A percentile compares a stretch with the other conserved stretches of the same genome.
Evolutionary conservation across 169 alveolate species (phyloP).

Genomic region (Plasmodium reichenowi): DNA sequence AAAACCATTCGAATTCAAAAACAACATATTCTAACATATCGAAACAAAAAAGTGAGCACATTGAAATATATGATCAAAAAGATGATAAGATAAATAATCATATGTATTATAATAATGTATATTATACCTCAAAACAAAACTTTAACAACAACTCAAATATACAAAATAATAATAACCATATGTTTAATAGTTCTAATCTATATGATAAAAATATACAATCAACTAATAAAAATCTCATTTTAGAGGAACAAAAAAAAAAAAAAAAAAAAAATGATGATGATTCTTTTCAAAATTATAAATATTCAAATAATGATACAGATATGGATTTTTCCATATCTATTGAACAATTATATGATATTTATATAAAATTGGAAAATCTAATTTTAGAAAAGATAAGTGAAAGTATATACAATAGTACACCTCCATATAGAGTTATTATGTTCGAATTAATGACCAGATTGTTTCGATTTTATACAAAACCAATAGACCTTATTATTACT

Average conservation of each 20-base stretch:
- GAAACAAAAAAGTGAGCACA: too few relatives aligned
- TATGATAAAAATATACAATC: not conserved
- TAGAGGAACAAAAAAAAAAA: not conserved
- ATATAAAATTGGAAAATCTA: slow-evolving; percentile 75
- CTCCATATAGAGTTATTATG: slow-evolving; percentile 86
- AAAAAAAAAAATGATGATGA: too few relatives aligned
- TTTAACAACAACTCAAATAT: too few relatives aligned
- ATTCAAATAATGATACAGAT: slow-evolving; percentile 16
- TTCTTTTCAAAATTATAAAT: slow-evolving; percentile 4
- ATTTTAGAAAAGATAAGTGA: slow-evolving; percentile 76
- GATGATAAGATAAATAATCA: too few relatives aligned
- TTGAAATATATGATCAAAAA: too few relatives aligned
- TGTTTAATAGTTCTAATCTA: too few relatives aligned
- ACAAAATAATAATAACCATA: too few relatives aligned
- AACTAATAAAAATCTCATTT: not conserved
- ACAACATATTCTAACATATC: too few relatives aligned
- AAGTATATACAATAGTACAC: slow-evolving; percentile 83
- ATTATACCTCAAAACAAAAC: too few relatives aligned
- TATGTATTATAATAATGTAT: too few relatives aligned
- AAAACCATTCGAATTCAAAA: too few relatives aligned
- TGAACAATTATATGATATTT: slow-evolving; percentile 76
- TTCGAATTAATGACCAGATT: slow-evolving; percentile 84
- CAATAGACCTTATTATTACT: slow-evolving; percentile 51
- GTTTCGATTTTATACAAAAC: slow-evolving; percentile 75
- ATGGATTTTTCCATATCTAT: slow-evolving; percentile 33